Conservation (phyloP, 805 yeast genomes). For the Candida silvicultrix region DNA sequence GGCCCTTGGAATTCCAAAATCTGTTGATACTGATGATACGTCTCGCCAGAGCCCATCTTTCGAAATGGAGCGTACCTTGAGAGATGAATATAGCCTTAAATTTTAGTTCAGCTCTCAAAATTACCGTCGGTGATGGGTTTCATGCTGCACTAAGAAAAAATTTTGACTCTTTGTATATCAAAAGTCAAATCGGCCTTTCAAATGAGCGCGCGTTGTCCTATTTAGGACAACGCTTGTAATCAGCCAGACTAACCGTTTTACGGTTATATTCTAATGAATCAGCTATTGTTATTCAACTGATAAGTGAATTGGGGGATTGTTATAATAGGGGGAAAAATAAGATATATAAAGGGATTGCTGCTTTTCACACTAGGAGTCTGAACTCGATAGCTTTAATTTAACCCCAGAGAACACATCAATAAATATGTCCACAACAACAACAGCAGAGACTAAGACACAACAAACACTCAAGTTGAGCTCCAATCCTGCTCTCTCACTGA, state of each 20-base stretch:
- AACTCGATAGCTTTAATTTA: no score
- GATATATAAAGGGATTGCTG: no score
- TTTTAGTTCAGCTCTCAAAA: no score
- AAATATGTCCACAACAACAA: not conserved
- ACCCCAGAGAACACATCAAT: not conserved
- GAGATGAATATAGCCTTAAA: no score
- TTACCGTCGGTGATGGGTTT: no score
- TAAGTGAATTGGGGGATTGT: no score
- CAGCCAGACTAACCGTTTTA: not conserved
- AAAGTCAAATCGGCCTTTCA: not conserved
- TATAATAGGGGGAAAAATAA: no score
- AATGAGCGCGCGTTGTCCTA: constrained; percentile 2
- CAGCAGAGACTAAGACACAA: no score
- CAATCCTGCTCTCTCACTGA: constrained; percentile 19
- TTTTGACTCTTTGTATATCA: not conserved
- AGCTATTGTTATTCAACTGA: no score
- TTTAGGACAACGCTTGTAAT: not conserved
- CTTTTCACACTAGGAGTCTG: no score
- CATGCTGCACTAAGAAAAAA: not conserved
- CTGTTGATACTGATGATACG: constrained; percentile 18
- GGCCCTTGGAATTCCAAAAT: constrained; percentile 10
- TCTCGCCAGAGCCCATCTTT: not conserved
- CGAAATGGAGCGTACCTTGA: no score
- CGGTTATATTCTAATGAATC: no score
- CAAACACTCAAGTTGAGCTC: not conserved